These are phyloP conservation scores for Fistulina hepatica DNA, from an alignment of 1,284 basidiomycete species.

Conservation along the genomic window DNA sequence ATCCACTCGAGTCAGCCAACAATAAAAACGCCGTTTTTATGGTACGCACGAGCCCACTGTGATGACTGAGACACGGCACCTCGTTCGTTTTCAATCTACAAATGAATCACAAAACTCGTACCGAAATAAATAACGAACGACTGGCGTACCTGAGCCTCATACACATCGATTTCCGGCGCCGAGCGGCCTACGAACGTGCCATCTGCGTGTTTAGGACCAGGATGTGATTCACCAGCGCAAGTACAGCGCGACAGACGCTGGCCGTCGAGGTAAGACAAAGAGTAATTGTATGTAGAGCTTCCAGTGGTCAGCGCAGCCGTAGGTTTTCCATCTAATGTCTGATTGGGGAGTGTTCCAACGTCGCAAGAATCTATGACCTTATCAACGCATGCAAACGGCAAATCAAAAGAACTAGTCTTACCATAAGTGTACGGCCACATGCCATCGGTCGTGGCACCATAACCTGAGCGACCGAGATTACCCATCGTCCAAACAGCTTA, in stretches of 20 bases:
- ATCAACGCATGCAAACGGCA: conserved; percentile 1
- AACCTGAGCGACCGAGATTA: conserved; percentile 23
- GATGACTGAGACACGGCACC: conserved; percentile 50
- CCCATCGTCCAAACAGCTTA: conserved; percentile 43
- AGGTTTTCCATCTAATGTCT: conserved; percentile 26
- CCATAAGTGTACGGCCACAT: conserved; percentile 17
- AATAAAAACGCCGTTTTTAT: too few species aligned
- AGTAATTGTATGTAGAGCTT: conserved; percentile 28
- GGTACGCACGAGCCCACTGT: conserved; percentile 63
- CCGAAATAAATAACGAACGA: too few species aligned
- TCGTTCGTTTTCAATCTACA: neutral
- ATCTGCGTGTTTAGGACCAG: conserved; percentile 52
- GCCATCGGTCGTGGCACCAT: conserved; percentile 16
- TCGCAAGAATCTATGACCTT: conserved; percentile 12
- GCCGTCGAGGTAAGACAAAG: conserved; percentile 54
- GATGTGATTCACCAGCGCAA: conserved; percentile 57
- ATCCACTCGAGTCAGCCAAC: too few species aligned
- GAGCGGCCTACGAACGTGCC: conserved; percentile 61
- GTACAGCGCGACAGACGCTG: conserved; percentile 72
- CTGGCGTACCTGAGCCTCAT: conserved; percentile 51
- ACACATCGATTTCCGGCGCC: conserved; percentile 71
- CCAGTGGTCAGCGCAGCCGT: conserved; percentile 34
- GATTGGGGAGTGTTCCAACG: conserved; percentile 33
- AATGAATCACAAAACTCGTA: too few species aligned
- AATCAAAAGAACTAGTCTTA: neutral